These are phyloP conservation scores for Rossbeevera mucosa DNA, from an alignment of 768 basidiomycete species.

Conservation along the genomic window DNA sequence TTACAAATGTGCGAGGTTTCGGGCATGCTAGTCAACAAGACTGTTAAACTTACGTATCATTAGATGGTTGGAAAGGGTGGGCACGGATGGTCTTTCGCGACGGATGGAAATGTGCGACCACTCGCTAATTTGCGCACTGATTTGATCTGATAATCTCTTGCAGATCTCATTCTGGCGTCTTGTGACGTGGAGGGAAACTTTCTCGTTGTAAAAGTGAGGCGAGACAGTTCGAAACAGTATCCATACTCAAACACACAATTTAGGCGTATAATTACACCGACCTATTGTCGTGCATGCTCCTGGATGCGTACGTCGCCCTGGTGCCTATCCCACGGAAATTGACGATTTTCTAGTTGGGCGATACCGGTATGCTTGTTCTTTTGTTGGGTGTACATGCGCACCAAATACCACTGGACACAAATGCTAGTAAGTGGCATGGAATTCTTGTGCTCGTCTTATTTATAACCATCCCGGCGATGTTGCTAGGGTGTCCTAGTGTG, in stretches of 20 bases:
- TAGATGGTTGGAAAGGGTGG: conserved; percentile 87
- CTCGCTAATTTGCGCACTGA: not conserved
- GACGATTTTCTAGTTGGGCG: conserved; percentile 59
- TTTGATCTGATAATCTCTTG: conserved; percentile 2
- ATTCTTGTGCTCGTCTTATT: not conserved
- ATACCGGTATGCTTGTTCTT: conserved; percentile 84
- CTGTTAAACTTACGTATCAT: not conserved
- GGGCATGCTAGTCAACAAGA: not conserved
- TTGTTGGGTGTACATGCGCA: conserved; percentile 78
- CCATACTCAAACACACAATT: not conserved
- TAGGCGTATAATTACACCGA: conserved; percentile 85
- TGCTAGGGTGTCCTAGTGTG: conserved; percentile 68
- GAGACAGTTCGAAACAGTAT: not conserved
- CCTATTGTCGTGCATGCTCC: conserved; percentile 85
- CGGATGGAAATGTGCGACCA: conserved; percentile 78
- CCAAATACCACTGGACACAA: conserved; percentile 81
- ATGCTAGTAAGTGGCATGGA: conserved; percentile 47
- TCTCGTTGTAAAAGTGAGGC: conserved; percentile 65
- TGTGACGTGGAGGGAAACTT: conserved; percentile 90
- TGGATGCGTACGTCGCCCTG: conserved; percentile 63
- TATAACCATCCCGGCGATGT: not conserved
- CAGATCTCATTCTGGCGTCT: conserved; percentile 73
- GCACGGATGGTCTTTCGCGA: conserved; percentile 63
- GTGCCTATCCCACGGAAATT: not conserved
- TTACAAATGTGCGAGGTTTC: conserved; percentile 60